phyloP scores from a whole-genome alignment of 176 grass and related monocot genomes.

The Guadua angustifolia region DNA sequence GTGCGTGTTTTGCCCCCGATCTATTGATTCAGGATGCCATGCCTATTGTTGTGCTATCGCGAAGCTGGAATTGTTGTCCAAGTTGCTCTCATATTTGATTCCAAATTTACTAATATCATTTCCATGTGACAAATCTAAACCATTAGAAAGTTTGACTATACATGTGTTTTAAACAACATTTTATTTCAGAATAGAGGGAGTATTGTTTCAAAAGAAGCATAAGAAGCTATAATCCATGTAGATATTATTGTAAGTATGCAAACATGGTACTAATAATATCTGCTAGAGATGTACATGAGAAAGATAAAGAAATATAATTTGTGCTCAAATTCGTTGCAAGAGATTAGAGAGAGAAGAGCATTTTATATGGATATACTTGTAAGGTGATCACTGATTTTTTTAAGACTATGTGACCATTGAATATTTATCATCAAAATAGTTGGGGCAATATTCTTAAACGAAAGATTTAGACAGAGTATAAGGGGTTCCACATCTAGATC shows the following conservation, averaged over 20 bases:
- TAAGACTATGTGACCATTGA: not conserved
- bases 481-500: not conserved
- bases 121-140: not conserved
- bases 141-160: not conserved
- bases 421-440: not conserved
- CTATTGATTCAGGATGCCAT: too few relatives aligned
- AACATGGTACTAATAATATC: too few relatives aligned
- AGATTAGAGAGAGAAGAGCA: too few relatives aligned
- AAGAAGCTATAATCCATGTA: not conserved
- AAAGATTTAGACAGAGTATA: not conserved
- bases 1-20: too few relatives aligned
- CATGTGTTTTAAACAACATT: not conserved
- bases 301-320: too few relatives aligned
- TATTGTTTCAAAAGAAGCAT: not conserved
- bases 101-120: not conserved
- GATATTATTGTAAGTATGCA: too few relatives aligned
- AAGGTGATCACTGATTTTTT: not conserved
- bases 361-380: too few relatives aligned
- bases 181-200: not conserved
- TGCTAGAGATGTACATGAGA: too few relatives aligned
- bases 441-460: not conserved
- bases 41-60: too few relatives aligned
- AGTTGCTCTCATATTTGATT: too few relatives aligned
- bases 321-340: too few relatives aligned
- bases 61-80: too few relatives aligned